These are phyloP conservation scores for Fusarium austroafricanum DNA, from an alignment of 2,329 filamentous ascomycete genomes.

Conservation along the genomic window DNA sequence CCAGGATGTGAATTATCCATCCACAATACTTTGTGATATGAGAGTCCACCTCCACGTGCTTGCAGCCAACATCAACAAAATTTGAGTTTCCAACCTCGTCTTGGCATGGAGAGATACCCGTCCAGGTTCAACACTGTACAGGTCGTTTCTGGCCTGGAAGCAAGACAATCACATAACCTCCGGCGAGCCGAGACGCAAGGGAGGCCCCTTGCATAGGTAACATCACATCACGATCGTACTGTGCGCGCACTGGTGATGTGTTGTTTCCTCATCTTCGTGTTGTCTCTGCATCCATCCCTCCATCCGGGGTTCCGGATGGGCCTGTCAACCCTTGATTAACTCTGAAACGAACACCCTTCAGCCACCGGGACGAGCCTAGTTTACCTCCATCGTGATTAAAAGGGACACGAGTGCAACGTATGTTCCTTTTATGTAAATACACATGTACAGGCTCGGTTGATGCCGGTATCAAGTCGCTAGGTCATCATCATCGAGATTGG, in stretches of 20 bases:
- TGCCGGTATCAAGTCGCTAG: constrained; percentile 28
- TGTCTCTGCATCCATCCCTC: constrained; percentile 1
- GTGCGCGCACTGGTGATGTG: constrained; percentile 15
- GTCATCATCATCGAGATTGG: constrained; percentile 12
- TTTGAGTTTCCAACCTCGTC: background rate
- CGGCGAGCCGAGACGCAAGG: background rate
- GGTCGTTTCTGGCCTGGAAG: background rate
- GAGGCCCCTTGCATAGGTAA: constrained; percentile 6
- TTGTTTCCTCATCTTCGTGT: constrained; percentile 11
- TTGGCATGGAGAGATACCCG: background rate
- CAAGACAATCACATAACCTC: background rate
- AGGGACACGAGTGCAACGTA: constrained; percentile 2
- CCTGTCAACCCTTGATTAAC: constrained; percentile 18
- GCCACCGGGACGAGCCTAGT: constrained; percentile 21
- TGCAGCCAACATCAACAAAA: background rate
- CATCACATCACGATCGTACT: constrained; percentile 2
- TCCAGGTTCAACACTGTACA: background rate
- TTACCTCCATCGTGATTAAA: constrained; percentile 6
- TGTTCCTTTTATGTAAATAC: constrained; percentile 13
- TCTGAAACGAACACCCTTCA: constrained; percentile 33
- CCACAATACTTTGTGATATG: background rate
- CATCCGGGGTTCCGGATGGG: constrained; percentile 10
- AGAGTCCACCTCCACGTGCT: constrained; percentile 18
- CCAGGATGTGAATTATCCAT: constrained; percentile 4
- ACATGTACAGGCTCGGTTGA: constrained; percentile 31